These are phyloP conservation scores for Miamiensis avidus DNA, from an alignment of 169 alveolate species.

Conservation along the genomic window DNA sequence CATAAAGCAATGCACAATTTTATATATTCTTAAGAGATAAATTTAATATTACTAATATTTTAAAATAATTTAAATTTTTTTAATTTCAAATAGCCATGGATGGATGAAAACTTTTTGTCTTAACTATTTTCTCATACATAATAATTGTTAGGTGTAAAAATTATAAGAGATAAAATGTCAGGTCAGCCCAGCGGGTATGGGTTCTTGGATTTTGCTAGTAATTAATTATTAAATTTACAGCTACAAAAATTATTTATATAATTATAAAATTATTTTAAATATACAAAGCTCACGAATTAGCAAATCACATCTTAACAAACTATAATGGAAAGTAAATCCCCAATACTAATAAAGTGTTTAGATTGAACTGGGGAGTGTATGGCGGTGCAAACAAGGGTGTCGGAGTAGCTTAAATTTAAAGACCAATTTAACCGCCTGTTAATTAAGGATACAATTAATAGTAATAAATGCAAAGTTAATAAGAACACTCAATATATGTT, in stretches of 20 bases:
- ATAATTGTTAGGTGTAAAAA: not conserved
- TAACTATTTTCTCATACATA: not conserved
- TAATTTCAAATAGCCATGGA: not conserved
- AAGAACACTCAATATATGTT: not conserved
- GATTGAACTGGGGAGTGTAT: not conserved
- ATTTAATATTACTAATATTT: too few species aligned
- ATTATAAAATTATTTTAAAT: too few species aligned
- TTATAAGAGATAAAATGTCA: not conserved
- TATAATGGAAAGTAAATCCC: not conserved
- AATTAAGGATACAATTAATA: too few species aligned
- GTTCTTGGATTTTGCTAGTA: not conserved
- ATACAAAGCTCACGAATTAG: not conserved
- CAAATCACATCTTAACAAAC: not conserved
- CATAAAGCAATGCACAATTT: not conserved
- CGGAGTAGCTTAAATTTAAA: too few species aligned
- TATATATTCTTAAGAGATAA: too few species aligned
- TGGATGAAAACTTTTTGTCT: not conserved
- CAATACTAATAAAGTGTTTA: not conserved
- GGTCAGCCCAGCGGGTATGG: not conserved
- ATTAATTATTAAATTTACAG: not conserved
- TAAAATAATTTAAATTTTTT: too few species aligned
- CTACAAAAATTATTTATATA: too few species aligned
- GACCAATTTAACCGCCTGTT: not conserved
- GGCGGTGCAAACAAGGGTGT: not conserved
- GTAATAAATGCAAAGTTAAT: not conserved